A percentile compares a stretch with the other conserved stretches of the same genome.
These are phyloP conservation scores for Rhizopogon roseolus DNA, from an alignment of 768 basidiomycete species.

Conservation along the genomic window DNA sequence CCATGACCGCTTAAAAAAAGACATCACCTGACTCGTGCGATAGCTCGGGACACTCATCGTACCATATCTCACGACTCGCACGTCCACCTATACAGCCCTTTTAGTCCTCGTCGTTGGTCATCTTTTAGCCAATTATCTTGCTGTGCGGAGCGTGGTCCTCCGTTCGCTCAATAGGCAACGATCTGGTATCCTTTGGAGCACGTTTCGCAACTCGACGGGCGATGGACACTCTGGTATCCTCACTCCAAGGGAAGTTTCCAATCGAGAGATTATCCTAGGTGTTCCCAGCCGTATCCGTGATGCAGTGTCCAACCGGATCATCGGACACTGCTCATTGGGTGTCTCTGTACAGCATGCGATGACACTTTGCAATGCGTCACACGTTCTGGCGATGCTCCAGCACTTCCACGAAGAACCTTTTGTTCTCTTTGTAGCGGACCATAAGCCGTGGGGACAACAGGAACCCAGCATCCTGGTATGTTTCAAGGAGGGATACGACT, in stretches of 20 bases:
- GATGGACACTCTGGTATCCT: slow-evolving; percentile 7
- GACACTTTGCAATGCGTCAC: slow-evolving; percentile 5
- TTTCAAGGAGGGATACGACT: slow-evolving; percentile 45
- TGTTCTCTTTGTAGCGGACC: slow-evolving; percentile 42
- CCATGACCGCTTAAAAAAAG: background rate
- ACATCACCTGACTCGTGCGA: background rate
- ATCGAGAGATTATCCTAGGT: slow-evolving; percentile 41
- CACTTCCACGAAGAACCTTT: slow-evolving; percentile 44
- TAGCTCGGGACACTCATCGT: slow-evolving; percentile 61
- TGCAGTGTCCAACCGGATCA: slow-evolving; percentile 20
- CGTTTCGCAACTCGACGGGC: slow-evolving; percentile 9
- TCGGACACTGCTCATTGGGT: slow-evolving; percentile 50
- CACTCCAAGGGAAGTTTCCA: slow-evolving; percentile 36
- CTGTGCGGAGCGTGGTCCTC: slow-evolving; percentile 52
- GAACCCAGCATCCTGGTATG: slow-evolving; percentile 33
- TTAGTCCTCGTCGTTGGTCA: slow-evolving; percentile 50
- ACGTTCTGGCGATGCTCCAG: slow-evolving; percentile 26
- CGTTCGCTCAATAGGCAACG: slow-evolving; percentile 60
- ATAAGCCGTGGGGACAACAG: background rate
- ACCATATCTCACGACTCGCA: slow-evolving; percentile 44
- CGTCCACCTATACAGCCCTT: slow-evolving; percentile 46
- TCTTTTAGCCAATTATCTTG: slow-evolving; percentile 54
- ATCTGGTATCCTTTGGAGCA: slow-evolving; percentile 46
- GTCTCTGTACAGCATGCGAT: slow-evolving; percentile 32
- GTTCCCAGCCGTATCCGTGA: slow-evolving; percentile 35